These are phyloP conservation scores for Schizophyllum commune DNA, from an alignment of 1,284 basidiomycete species.

Conservation along the genomic window DNA sequence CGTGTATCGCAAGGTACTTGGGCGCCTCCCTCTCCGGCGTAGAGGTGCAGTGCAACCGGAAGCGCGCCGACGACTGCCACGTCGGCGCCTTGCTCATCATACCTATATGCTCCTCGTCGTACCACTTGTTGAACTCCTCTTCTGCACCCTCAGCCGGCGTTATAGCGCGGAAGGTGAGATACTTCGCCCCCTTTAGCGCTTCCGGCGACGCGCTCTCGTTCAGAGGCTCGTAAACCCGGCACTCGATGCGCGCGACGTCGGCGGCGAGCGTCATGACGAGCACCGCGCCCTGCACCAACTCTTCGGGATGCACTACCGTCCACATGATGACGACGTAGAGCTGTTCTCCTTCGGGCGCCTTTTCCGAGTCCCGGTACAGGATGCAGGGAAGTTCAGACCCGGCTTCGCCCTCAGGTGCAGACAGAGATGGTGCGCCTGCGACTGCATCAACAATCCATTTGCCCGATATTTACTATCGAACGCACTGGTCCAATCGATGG, in stretches of 20 bases:
- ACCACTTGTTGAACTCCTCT: conserved; percentile 23
- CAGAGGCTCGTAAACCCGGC: neutral
- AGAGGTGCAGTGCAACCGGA: conserved; percentile 13
- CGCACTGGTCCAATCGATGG: neutral
- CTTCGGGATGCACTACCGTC: neutral
- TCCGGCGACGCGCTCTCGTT: neutral
- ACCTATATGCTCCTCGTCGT: conserved; percentile 23
- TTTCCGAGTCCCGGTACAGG: neutral
- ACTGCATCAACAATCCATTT: neutral
- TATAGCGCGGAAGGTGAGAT: conserved; percentile 19
- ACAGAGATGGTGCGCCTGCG: neutral
- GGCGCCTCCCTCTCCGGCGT: conserved; percentile 10
- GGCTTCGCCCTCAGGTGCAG: neutral
- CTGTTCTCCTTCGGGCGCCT: neutral
- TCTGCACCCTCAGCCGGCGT: conserved; percentile 17
- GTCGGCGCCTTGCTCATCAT: conserved; percentile 20
- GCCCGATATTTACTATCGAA: neutral
- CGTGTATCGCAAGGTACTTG: conserved; percentile 23
- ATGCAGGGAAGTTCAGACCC: neutral
- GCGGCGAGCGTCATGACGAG: neutral
- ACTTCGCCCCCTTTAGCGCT: neutral
- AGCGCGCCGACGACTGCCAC: conserved; percentile 23
- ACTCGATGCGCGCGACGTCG: neutral
- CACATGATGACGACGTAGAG: neutral
- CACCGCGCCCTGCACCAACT: neutral